These are phyloP conservation scores for Metschnikowia henanensis DNA, from an alignment of 805 yeast species.

Conservation along the genomic window DNA sequence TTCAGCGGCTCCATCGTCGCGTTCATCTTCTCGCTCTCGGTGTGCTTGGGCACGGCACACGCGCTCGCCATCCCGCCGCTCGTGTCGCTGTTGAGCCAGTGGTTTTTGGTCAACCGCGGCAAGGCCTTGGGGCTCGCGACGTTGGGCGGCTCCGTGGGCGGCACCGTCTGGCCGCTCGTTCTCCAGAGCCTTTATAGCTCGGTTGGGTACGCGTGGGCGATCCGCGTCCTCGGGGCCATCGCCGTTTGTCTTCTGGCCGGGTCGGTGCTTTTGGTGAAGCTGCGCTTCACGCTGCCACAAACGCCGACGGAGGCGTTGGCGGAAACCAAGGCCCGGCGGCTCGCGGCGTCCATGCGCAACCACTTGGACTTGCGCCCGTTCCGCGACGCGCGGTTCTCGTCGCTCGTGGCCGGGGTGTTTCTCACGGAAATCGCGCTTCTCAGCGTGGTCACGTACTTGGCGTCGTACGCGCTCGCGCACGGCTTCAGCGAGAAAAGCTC, in stretches of 20 bases:
- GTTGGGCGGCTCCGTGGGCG: constrained; percentile 68
- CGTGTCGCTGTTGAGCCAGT: constrained; percentile 62
- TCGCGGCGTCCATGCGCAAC: constrained; percentile 4
- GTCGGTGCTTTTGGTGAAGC: constrained; percentile 29
- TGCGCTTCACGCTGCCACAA: constrained; percentile 20
- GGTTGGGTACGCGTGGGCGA: constrained; percentile 63
- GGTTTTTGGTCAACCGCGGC: constrained; percentile 63
- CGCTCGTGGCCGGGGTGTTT: constrained; percentile 41
- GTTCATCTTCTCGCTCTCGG: constrained; percentile 54
- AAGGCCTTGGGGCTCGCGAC: constrained; percentile 62
- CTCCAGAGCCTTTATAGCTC: constrained; percentile 43
- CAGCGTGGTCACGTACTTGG: constrained; percentile 52
- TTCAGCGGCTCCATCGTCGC: constrained; percentile 54
- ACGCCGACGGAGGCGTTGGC: not conserved
- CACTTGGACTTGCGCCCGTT: constrained; percentile 41
- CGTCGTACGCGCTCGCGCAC: constrained; percentile 54
- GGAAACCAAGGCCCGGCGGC: not conserved
- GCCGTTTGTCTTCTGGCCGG: constrained; percentile 26
- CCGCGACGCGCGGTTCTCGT: constrained; percentile 36
- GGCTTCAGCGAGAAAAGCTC: constrained; percentile 47
- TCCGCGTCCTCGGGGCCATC: constrained; percentile 46
- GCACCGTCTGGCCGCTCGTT: constrained; percentile 58
- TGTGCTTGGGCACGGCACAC: constrained; percentile 57
- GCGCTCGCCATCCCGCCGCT: constrained; percentile 63
- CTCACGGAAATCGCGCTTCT: constrained; percentile 53